Evolutionary conservation across 2,329 filamentous ascomycete genomes (phyloP), one percentile per base, ranked within the genome.

Genomic region (Calonectria multiphialidica): DNA sequence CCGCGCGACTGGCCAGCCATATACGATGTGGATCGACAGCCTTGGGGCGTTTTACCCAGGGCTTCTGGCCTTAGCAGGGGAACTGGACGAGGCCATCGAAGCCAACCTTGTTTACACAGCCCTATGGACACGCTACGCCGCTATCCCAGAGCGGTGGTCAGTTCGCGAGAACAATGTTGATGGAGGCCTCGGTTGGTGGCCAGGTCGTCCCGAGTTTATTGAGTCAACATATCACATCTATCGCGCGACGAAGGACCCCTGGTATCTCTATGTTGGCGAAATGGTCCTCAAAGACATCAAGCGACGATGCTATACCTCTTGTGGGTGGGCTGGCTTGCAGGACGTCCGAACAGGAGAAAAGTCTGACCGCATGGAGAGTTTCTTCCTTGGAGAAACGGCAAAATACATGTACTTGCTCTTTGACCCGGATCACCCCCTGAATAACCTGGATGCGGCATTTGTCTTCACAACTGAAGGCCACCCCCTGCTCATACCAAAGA

Each of bases 181-280:
- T 81, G 92, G 93, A 21, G 95, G 95, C 12, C 90, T 98, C 30
- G 92, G 93, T 13, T 98, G 97, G 95, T 99, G 97, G 94, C 95
- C 95, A 13, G 95, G 97, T 25, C 91, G 97, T 28, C 97, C 97
- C 6, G 97, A 99, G 82, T 98, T 98, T 81, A 95, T 98, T 77
- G 97, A 99, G 84, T 98, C 95, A 1, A 98, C 94, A 0, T 99
- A 98, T 84, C 95, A 98, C 80, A 87, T 99, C n/a, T 98, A 97
- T 82, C 93, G 94, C 63, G 96, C 96, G 2, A 98, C 97, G 0
- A 91, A 93, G 78, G 97, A 99, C 82, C 96, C 96, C 0, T 99
- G 96, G 96, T 98, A 98, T 83, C 87, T 98, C 5, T 93, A 98
- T 81, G 94, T 98, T 23, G 97, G 96, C 33, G 97, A 99, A 83